phyloP scores from a whole-genome alignment of 2,329 filamentous ascomycete species.

The Trichoderma citrinoviride region DNA sequence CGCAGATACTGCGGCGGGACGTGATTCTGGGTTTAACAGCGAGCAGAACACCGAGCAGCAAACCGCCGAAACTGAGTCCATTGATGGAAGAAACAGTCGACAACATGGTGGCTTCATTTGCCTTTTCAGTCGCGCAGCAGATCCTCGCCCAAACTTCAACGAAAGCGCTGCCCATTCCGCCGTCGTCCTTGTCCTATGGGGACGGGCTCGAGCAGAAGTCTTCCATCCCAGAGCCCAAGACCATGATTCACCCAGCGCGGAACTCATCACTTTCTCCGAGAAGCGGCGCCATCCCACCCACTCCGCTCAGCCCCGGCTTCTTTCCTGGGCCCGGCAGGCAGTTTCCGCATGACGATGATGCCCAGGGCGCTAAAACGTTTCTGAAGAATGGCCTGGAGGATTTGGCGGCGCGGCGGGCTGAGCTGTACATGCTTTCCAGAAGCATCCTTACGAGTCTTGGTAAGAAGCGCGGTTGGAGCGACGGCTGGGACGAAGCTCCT shows the following conservation, averaged over 20 bases:
- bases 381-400: conserved; percentile 71
- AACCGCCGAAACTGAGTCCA: conserved; percentile 32
- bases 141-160: conserved; percentile 73
- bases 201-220: conserved; percentile 58
- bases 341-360: conserved; percentile 40
- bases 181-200: conserved; percentile 49
- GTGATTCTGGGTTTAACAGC: conserved; percentile 60
- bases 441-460: conserved; percentile 76
- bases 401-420: conserved; percentile 76
- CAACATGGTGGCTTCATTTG: conserved; percentile 74
- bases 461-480: conserved; percentile 68
- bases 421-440: conserved; percentile 76
- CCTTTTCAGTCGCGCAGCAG: conserved; percentile 72
- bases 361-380: conserved; percentile 43
- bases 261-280: conserved; percentile 58
- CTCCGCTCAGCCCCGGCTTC: conserved; percentile 48
- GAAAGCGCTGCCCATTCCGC: conserved; percentile 63
- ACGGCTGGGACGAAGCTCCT: conserved; percentile 67
- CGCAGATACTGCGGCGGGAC: conserved; percentile 76
- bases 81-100: conserved; percentile 58
- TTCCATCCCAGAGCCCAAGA: conserved; percentile 65
- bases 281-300: conserved; percentile 29
- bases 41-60: conserved; percentile 36
- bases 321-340: conserved; percentile 51
- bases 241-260: conserved; percentile 66